These are phyloP conservation scores for Fusarium foetens DNA, from an alignment of 2,329 filamentous ascomycete species.

Conservation along the genomic window DNA sequence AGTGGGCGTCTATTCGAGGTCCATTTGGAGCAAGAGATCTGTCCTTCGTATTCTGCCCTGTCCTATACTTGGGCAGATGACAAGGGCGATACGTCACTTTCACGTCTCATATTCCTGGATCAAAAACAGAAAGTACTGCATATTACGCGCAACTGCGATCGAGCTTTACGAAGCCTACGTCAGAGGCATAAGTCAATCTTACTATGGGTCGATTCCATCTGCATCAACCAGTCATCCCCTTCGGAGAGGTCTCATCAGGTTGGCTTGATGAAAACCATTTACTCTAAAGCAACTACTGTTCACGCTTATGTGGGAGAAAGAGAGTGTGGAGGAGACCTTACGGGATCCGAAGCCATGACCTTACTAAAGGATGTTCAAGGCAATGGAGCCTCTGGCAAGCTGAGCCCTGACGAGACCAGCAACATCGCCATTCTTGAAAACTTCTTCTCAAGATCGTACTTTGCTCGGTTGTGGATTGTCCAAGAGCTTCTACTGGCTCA, in stretches of 20 bases:
- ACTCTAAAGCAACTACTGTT: neutral
- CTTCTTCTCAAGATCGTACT: neutral
- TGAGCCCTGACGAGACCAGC: too few species aligned
- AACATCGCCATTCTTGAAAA: rapidly evolving
- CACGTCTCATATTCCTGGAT: neutral
- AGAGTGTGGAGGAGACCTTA: rapidly evolving
- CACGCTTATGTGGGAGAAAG: neutral
- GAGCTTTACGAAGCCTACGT: rapidly evolving
- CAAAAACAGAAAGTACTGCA: rapidly evolving
- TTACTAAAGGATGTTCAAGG: rapidly evolving
- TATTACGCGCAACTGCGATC: neutral
- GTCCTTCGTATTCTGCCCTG: neutral
- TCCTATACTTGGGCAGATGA: neutral
- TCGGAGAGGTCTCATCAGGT: neutral
- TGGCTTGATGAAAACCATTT: neutral
- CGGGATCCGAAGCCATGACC: rapidly evolving
- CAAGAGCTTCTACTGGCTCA: neutral
- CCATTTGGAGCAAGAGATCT: neutral
- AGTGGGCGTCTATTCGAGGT: neutral
- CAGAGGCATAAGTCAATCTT: rapidly evolving
- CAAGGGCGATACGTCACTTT: rapidly evolving
- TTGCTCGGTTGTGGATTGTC: neutral
- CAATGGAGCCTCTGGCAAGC: too few species aligned
- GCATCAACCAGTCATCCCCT: neutral
- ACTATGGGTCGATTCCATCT: neutral